Conservation (phyloP, 768 basidiomycete species). For the Leccinum boreale region DNA sequence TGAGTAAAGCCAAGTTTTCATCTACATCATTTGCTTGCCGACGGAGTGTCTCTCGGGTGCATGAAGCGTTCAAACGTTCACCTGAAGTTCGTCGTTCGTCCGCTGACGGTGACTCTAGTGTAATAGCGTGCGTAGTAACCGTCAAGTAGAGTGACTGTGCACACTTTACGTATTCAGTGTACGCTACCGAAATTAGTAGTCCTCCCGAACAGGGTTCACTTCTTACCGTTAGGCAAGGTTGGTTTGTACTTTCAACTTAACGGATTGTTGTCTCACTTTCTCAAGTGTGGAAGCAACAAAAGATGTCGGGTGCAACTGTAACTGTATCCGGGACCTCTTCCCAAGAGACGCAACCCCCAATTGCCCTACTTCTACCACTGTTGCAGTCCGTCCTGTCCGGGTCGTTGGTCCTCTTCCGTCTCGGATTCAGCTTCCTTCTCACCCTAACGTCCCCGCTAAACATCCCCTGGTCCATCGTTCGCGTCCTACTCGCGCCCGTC, state of each 20-base stretch:
- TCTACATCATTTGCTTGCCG: no score
- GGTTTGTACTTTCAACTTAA: neutral
- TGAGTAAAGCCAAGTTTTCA: no score
- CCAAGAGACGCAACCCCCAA: conserved; percentile 18
- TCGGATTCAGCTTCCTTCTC: conserved; percentile 13
- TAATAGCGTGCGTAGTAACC: no score
- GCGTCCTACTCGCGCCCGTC: conserved; percentile 49
- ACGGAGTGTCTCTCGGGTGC: no score
- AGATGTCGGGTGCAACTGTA: conserved; percentile 8
- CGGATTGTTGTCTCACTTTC: neutral
- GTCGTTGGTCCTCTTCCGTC: conserved; percentile 12
- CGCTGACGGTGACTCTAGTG: no score
- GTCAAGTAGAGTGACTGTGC: no score
- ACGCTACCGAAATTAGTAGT: neutral
- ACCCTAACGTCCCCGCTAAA: conserved; percentile 16
- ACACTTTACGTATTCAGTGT: no score
- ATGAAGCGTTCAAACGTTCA: no score
- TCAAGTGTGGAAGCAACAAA: neutral
- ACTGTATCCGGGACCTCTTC: neutral
- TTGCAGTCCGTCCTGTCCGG: conserved; percentile 8
- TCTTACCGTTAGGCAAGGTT: neutral
- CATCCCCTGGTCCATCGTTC: conserved; percentile 23
- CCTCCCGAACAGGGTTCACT: neutral
- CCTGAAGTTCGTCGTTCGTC: no score
- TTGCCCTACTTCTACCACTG: conserved; percentile 22